A percentile compares a stretch with the other conserved stretches of the same genome.
These are phyloP conservation scores for Mycena citricolor DNA, from an alignment of 1,284 basidiomycete species.

Conservation along the genomic window DNA sequence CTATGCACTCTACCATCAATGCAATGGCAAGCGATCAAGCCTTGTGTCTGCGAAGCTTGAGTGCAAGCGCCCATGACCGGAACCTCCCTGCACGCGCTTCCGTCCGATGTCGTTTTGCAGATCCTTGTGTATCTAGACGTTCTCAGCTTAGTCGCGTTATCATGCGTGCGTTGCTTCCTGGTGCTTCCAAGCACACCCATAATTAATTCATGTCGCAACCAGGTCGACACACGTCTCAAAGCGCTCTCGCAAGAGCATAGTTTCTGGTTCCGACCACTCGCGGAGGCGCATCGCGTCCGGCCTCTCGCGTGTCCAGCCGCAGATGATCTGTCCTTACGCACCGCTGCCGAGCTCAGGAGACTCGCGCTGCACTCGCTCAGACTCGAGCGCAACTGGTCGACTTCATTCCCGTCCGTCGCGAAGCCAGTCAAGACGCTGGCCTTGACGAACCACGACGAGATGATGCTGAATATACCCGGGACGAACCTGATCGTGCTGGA, in stretches of 20 bases:
- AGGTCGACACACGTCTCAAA: conserved; percentile 6
- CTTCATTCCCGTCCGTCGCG: neutral
- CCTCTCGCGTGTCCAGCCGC: conserved; percentile 10
- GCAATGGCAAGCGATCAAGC: too few relatives aligned
- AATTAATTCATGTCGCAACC: neutral
- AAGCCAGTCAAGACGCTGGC: conserved; percentile 1
- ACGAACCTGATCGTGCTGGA: conserved; percentile 14
- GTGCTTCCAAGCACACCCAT: neutral
- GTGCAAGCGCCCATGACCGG: too few relatives aligned
- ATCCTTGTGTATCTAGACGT: conserved; percentile 4
- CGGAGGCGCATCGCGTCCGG: neutral
- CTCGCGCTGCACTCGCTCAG: conserved; percentile 12
- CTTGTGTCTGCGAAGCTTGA: too few relatives aligned
- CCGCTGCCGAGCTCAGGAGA: conserved; percentile 4
- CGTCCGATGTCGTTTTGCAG: conserved; percentile 10
- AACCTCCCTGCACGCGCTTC: conserved; percentile 5
- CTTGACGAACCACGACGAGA: conserved; percentile 5
- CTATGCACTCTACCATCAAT: too few relatives aligned
- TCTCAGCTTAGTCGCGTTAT: conserved; percentile 8
- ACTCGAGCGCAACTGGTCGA: conserved; percentile 13
- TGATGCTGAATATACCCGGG: conserved; percentile 11
- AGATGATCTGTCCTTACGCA: conserved; percentile 5
- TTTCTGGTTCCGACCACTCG: conserved; percentile 14
- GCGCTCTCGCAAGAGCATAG: conserved; percentile 12
- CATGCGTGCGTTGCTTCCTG: conserved; percentile 2